Evolutionary conservation across 1,284 basidiomycete genomes (phyloP), one percentile per base, ranked within the genome.

Genomic region (Fistulinella cinereoalba): DNA sequence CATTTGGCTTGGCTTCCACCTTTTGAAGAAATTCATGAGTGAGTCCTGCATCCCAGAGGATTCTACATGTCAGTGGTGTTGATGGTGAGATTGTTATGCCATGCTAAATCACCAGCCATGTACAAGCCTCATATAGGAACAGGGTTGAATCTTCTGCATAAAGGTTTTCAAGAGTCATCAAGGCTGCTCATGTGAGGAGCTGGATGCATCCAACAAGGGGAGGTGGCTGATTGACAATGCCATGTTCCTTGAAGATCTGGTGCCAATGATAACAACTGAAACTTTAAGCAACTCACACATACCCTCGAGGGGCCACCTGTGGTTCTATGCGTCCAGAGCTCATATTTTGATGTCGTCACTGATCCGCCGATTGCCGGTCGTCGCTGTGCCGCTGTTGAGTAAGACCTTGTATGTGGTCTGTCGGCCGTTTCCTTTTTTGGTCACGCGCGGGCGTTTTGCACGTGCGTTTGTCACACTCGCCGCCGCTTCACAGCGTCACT

Each of bases 251-350:
- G 18, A 50, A 31, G 12, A 36, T 24, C 3, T 38, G 9, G 3
- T 7, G 10, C 47, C 33, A 49, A 16, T 24, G 29, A 23, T 45
- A 45, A 1, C 34, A 39, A 16, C 46, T 51, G 41, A 52, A 3
- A 52, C 31, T 12, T 11, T 11, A 0, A 52, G 28, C 1, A 11
- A 15, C 10, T 39, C 38, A 25, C 41, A 44, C 12, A 52, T 50
- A n/a, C 50, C 39, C 8, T 48, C 27, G 0, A 42, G 1, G 6
- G 34, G 13, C 48, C 44, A 52, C 0, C 39, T 36, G 2, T 46
- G 24, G 31, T 46, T 32, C 38, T 31, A 47, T 1, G 47, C 34
- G 0, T 11, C 2, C 0, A 50, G 29, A 1, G 44, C 31, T 9
- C 32, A 37, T 27, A 24, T 23, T 15, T 37, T 37, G 36, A 37